phyloP scores from a whole-genome alignment of 176 grass and related monocot species.

The Avena sativa region DNA sequence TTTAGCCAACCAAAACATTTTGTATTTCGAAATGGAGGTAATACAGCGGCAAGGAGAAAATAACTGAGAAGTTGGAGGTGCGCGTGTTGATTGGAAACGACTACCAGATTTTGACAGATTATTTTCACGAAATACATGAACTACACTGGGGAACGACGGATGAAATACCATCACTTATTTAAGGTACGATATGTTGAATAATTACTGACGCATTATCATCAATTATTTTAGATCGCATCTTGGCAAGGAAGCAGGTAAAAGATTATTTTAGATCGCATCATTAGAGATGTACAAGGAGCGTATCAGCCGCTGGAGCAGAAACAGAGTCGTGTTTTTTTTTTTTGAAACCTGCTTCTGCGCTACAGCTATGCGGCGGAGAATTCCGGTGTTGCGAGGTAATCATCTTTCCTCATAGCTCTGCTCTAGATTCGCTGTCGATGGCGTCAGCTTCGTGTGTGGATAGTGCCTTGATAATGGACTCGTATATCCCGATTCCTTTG shows the following conservation, averaged over 20 bases:
- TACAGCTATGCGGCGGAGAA: background rate
- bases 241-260: too few species aligned
- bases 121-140: too few species aligned
- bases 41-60: too few species aligned
- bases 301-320: background rate
- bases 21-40: too few species aligned
- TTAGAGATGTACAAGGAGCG: constrained; percentile 34
- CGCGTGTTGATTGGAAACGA: too few species aligned
- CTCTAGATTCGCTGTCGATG: constrained; percentile 57
- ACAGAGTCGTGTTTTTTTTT: background rate
- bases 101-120: too few species aligned
- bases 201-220: background rate
- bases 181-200: background rate
- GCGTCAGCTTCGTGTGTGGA: constrained; percentile 45
- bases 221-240: background rate
- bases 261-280: constrained; percentile 5
- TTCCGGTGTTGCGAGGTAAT: background rate
- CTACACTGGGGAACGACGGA: background rate
- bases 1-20: too few species aligned
- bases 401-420: constrained; percentile 67
- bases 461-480: constrained; percentile 74
- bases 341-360: background rate
- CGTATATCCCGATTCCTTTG: constrained; percentile 78
- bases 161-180: background rate
- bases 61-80: too few species aligned